Evolutionary conservation across 2,329 filamentous ascomycete species (phyloP).

Genomic region (Neonectria neomacrospora): DNA sequence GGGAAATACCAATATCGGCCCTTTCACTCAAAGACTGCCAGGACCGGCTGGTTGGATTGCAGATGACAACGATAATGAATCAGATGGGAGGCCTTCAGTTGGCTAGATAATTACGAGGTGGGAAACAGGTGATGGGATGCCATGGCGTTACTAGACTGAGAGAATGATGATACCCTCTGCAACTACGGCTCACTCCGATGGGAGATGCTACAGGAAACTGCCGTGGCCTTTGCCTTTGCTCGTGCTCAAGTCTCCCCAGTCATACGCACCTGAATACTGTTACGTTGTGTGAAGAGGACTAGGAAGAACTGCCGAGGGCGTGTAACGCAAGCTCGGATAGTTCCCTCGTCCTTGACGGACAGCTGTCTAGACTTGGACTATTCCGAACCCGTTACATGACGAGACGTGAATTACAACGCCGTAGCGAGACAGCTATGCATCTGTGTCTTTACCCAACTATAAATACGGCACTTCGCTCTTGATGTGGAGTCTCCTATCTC

Average conservation of each 20-base stretch:
- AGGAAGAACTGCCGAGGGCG: not conserved
- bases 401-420: constrained; percentile 1
- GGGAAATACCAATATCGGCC: constrained; percentile 5
- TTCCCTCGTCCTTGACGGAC: not conserved
- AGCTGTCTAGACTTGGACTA: constrained; percentile 2
- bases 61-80: constrained; percentile 35
- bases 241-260: not conserved
- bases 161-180: constrained; percentile 37
- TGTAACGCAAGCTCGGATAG: not conserved
- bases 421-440: not conserved
- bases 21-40: constrained; percentile 9
- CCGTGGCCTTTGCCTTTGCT: not conserved
- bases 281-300: not conserved
- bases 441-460: constrained; percentile 2
- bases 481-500: not conserved
- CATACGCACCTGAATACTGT: not conserved
- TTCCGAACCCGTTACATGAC: constrained; percentile 2
- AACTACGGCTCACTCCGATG: constrained; percentile 21
- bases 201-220: constrained; percentile 17
- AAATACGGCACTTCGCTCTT: not conserved
- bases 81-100: not conserved
- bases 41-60: constrained; percentile 8
- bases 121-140: constrained; percentile 9
- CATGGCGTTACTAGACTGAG: constrained; percentile 14
- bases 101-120: constrained; percentile 27